Base-by-base conservation (phyloP, 306 rosid species). In the Acmispon strigosus region DNA sequence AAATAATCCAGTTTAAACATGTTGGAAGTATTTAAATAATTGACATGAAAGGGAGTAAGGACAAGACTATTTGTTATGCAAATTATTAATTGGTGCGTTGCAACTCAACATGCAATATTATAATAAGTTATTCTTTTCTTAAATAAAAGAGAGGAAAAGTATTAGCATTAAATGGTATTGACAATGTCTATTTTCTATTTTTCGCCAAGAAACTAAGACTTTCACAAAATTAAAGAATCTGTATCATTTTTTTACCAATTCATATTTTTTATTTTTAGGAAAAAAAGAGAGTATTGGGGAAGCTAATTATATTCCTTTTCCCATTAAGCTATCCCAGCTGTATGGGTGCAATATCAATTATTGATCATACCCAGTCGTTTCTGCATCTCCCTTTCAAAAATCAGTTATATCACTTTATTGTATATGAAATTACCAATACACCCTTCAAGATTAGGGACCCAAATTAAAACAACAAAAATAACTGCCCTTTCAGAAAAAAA, bases 321-420 rank as follows among this genome's bases (percentile, higher is more conserved):
- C n/a, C 9, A 37, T 52, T 66, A 8, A 18, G 49, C 76, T 75
- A 49, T 61, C 55, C 76, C 86, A 83, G 85, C 74, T 70, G 81
- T 85, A 75, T 63, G 75, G 62, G 49, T 66, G 75, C 66, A 49
- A 32, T 32, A 11, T 9, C 52, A 73, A 74, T 56, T 57, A 20
- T 56, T 36, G 59, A 54, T 50, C 5, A 61, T 54, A 47, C 36
- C 27, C 36, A 15, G 69, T 52, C 51, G 16, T 52, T 62, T 59
- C 24, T 51, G 66, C 77, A 18, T 56, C 80, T 74, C 74, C 43
- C 54, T 56, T 62, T 51, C 10, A 10, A 62, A 66, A 82, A 65
- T 73, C 64, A 55, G 80, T 70, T 70, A 61, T 29, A 62, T 20
- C 73, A 44, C 82, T 32, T 48, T 42, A 44, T 74, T 65, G 32